Evolutionary conservation across 768 basidiomycete genomes (phyloP), one percentile per base, ranked within the genome.

Genomic region (Leccinum disarticulatum): DNA sequence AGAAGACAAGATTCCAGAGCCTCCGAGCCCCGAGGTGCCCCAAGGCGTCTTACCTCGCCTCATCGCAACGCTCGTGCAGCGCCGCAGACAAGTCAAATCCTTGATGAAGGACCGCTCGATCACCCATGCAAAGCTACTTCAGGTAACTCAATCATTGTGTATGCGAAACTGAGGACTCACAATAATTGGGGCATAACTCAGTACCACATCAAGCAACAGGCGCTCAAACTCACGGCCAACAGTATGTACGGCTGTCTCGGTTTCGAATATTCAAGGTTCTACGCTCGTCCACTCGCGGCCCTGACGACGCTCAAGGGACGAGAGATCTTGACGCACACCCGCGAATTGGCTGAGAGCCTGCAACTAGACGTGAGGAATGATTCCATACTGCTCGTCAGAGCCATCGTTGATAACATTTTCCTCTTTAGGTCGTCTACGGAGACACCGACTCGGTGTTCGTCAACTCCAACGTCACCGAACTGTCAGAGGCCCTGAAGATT

Each of bases 201-300:
- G 92, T 98, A 89, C 69, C 95, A 99, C 68, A 97, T 98, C 77
- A 95, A 94, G 70, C 97, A 99, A 66, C 88, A 92, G 74, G 97
- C 97, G 1, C 80, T 98, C 53, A 98, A 98, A 77, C 86, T 98
- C 35, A 99, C 97, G 4, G 97, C 97, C 52, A 98, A 99, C 78
- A 95, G 93, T 80, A 99, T 98, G 97, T 99, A 99, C 74, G 97
- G 97, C 17, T 99, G 97, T 80, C 87, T 99, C 22, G 97, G 97
- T 52, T 98, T 98, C 71, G 94, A 95, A 69, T 91, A 94, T 66
- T 98, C 97, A 10, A 80, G 97, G 53, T 98, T 98, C 80, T 98
- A 95, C 64, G 97, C 97, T 22, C 84, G 93, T 47, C 94, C 95
- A 0, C 85, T 99, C n/a, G 97, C 97, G 15, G 94, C 97, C 48